Conservation (phyloP, 768 basidiomycete species). For the Cystofilobasidium capitatum region DNA sequence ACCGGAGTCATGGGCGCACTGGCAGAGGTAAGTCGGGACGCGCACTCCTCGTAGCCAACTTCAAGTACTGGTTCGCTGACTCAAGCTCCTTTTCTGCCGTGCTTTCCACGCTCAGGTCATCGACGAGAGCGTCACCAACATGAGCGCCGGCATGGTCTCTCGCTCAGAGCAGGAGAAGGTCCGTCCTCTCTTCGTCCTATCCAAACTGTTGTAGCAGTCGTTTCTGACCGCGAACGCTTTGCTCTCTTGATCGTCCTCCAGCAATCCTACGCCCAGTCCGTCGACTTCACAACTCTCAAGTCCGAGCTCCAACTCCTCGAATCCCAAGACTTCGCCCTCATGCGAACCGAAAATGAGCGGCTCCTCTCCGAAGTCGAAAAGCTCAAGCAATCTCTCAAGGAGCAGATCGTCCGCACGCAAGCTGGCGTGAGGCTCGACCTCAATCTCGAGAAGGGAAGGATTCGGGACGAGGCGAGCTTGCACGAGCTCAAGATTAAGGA, state of each 20-base stretch:
- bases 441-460: conserved; percentile 82
- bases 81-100: not conserved
- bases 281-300: conserved; percentile 93
- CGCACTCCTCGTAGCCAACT: too few relatives aligned
- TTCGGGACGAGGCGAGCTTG: conserved; percentile 80
- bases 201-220: not conserved
- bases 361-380: conserved; percentile 83
- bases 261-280: conserved; percentile 45
- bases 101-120: conserved; percentile 57
- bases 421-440: conserved; percentile 87
- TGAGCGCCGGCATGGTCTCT: conserved; percentile 93
- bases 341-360: conserved; percentile 95
- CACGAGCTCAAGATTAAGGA: conserved; percentile 96
- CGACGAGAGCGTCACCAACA: conserved; percentile 89
- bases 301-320: conserved; percentile 92
- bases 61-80: too few relatives aligned
- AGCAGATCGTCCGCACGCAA: conserved; percentile 85
- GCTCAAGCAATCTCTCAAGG: conserved; percentile 81
- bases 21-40: conserved; percentile 28
- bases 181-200: conserved; percentile 29
- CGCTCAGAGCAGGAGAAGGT: conserved; percentile 96
- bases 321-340: conserved; percentile 89
- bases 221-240: not conserved
- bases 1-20: conserved; percentile 96
- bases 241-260: conserved; percentile 9